A percentile compares a stretch with the other conserved stretches of the same genome.
phyloP scores from a whole-genome alignment of 1,284 basidiomycete genomes.

The Ceratobasidium sp. region DNA sequence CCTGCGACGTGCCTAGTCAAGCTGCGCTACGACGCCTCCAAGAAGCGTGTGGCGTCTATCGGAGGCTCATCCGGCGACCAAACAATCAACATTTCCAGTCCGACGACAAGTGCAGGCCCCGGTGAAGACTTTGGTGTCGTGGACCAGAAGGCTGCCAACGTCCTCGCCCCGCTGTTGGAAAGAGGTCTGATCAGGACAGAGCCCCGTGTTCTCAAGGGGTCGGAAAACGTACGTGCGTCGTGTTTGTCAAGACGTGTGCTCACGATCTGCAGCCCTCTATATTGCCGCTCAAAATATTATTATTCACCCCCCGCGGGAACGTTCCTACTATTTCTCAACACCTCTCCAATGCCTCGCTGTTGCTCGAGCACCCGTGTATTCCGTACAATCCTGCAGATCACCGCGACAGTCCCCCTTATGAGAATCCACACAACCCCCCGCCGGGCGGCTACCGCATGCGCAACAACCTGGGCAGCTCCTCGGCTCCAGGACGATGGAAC shows the following conservation, averaged over 20 bases:
- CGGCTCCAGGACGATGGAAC: slow-evolving; percentile 59
- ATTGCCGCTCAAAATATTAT: slow-evolving; percentile 80
- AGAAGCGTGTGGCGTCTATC: slow-evolving; percentile 58
- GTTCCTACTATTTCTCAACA: slow-evolving; percentile 79
- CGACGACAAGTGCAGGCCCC: slow-evolving; percentile 53
- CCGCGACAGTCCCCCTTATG: slow-evolving; percentile 71
- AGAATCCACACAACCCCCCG: slow-evolving; percentile 87
- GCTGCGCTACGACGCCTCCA: slow-evolving; percentile 62
- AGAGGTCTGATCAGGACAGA: slow-evolving; percentile 86
- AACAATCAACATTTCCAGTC: slow-evolving; percentile 78
- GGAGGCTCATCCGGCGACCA: slow-evolving; percentile 62
- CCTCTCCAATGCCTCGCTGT: slow-evolving; percentile 69
- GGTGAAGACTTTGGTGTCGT: slow-evolving; percentile 83
- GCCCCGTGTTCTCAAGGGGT: slow-evolving; percentile 56
- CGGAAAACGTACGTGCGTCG: slow-evolving; percentile 45
- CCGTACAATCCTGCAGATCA: slow-evolving; percentile 64
- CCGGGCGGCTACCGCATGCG: slow-evolving; percentile 64
- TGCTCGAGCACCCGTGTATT: slow-evolving; percentile 78
- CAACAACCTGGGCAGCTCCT: slow-evolving; percentile 47
- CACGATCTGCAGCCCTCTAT: slow-evolving; percentile 67
- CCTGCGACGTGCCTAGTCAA: slow-evolving; percentile 59
- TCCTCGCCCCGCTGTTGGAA: slow-evolving; percentile 78
- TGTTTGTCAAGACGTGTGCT: slow-evolving; percentile 2
- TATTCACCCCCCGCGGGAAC: slow-evolving; percentile 93
- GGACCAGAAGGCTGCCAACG: slow-evolving; percentile 78